These are phyloP conservation scores for Exophiala lecanii-corni DNA, from an alignment of 2,329 filamentous ascomycete species.

Conservation along the genomic window DNA sequence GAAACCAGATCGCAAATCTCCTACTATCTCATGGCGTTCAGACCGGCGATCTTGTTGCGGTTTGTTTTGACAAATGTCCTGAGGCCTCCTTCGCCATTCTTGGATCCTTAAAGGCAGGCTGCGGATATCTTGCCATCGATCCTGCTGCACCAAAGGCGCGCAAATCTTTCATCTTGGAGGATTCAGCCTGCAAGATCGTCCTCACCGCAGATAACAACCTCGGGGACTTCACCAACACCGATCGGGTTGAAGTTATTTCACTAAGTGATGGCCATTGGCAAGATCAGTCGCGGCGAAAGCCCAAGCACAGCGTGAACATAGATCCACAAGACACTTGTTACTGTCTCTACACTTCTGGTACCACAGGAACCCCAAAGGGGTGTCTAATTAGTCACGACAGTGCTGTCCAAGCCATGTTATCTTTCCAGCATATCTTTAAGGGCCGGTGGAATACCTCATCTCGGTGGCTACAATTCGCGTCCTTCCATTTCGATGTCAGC, in stretches of 20 bases:
- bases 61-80: slow-evolving; percentile 80
- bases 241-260: slow-evolving; percentile 40
- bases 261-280: slow-evolving; percentile 41
- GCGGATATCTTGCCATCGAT: slow-evolving; percentile 75
- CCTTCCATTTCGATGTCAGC: slow-evolving; percentile 90
- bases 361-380: slow-evolving; percentile 80
- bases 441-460: slow-evolving; percentile 69
- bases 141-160: slow-evolving; percentile 65
- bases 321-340: slow-evolving; percentile 62
- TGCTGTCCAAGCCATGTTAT: slow-evolving; percentile 80
- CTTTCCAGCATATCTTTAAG: slow-evolving; percentile 73
- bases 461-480: slow-evolving; percentile 87
- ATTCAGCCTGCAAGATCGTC: slow-evolving; percentile 63
- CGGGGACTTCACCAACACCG: slow-evolving; percentile 33
- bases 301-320: slow-evolving; percentile 33
- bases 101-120: slow-evolving; percentile 76
- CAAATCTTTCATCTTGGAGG: slow-evolving; percentile 72
- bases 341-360: slow-evolving; percentile 82
- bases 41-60: slow-evolving; percentile 62
- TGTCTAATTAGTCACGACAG: slow-evolving; percentile 88
- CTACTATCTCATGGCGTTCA: slow-evolving; percentile 48
- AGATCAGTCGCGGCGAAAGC: slow-evolving; percentile 35
- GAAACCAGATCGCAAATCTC: slow-evolving; percentile 67
- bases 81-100: slow-evolving; percentile 79
- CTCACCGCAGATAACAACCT: slow-evolving; percentile 52